Percentiles rank a stretch among this genome's conserved stretches.
phyloP scores from a whole-genome alignment of 345 rosid species.

The Passiflora organensis region DNA sequence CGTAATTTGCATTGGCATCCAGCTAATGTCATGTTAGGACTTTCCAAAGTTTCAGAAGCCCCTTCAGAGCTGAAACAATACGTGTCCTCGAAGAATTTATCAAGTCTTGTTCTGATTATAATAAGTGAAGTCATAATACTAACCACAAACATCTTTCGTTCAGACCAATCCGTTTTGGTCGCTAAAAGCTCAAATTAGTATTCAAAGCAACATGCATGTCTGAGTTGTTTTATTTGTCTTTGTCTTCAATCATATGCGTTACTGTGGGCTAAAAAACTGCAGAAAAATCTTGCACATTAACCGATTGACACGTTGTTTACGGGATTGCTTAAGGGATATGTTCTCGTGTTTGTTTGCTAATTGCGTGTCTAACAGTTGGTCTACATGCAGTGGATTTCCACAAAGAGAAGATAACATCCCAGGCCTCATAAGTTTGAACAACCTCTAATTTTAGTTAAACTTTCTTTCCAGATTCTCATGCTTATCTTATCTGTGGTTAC shows the following conservation, averaged over 20 bases:
- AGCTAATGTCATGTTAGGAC: neutral
- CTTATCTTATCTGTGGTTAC: no score
- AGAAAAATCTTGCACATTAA: neutral
- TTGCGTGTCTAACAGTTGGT: no score
- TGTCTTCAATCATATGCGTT: neutral
- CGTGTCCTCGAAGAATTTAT: slow-evolving; percentile 14
- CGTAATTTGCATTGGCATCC: neutral
- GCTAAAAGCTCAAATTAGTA: no score
- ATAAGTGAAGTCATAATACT: no score
- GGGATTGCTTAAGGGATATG: neutral
- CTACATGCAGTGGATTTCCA: no score
- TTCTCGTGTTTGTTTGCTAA: neutral
- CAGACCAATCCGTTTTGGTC: no score
- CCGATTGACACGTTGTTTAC: neutral
- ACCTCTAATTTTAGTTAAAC: no score
- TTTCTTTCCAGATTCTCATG: no score
- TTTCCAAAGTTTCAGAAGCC: neutral
- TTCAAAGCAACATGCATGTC: neutral
- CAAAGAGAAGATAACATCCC: no score
- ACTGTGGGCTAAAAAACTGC: neutral
- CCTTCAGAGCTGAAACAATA: neutral
- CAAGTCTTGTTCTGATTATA: neutral
- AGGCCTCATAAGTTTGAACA: no score
- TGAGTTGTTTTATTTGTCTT: neutral
- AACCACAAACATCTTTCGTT: neutral